These are phyloP conservation scores for Tolypocladium tundrense DNA, from an alignment of 2,329 filamentous ascomycete species.

Conservation along the genomic window DNA sequence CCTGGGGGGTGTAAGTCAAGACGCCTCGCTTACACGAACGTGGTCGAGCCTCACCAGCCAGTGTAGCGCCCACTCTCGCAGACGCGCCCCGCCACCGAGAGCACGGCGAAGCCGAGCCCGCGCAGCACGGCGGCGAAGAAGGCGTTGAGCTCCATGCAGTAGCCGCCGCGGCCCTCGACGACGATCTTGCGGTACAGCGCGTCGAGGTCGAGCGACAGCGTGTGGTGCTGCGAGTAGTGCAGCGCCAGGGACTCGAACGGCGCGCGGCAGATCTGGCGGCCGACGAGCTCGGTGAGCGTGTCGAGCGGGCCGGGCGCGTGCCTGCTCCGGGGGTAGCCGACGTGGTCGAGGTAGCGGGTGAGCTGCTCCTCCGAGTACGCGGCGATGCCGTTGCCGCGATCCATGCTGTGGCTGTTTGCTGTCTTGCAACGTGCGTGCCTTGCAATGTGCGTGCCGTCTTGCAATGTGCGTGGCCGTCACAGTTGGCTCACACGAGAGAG, in stretches of 20 bases:
- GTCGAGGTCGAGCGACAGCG: constrained; percentile 26
- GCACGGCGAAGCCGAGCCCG: constrained; percentile 37
- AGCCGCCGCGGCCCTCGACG: constrained; percentile 33
- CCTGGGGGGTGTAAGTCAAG: constrained; percentile 20
- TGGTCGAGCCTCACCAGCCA: constrained; percentile 13
- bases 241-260: constrained; percentile 45
- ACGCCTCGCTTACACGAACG: not conserved
- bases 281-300: constrained; percentile 20
- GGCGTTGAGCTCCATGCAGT: constrained; percentile 40
- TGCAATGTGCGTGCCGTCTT: too few relatives aligned
- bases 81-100: constrained; percentile 37
- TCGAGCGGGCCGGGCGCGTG: constrained; percentile 14
- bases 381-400: not conserved
- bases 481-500: not conserved
- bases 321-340: constrained; percentile 12
- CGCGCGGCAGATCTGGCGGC: constrained; percentile 35
- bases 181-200: constrained; percentile 36
- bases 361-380: constrained; percentile 16
- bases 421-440: too few relatives aligned
- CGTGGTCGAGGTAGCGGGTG: constrained; percentile 16
- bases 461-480: not conserved
- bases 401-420: not conserved
- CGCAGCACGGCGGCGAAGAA: constrained; percentile 37
- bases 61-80: constrained; percentile 5
- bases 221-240: constrained; percentile 33